Conservation (phyloP, 2,329 filamentous ascomycete genomes). For the Trichophyton benhamiae region DNA sequence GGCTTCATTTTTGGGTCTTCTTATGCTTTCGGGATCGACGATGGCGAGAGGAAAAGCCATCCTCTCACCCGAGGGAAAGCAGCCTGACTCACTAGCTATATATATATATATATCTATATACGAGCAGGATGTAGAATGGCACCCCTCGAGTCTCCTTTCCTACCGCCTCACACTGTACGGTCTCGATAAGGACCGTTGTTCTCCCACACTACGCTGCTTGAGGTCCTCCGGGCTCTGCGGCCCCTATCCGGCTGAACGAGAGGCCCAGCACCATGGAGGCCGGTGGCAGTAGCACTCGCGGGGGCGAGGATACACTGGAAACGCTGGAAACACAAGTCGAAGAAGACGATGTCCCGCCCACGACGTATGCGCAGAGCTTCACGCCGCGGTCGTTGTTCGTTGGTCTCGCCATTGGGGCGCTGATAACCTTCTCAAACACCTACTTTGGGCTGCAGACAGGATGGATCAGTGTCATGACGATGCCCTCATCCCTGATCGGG, state of each 20-base stretch:
- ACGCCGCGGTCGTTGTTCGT: slow-evolving; percentile 68
- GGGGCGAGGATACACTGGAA: neutral
- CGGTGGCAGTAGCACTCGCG: neutral
- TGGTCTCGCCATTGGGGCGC: slow-evolving; percentile 69
- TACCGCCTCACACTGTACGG: neutral
- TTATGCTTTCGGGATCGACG: neutral
- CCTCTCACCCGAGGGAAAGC: too few relatives aligned
- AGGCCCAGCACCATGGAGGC: neutral
- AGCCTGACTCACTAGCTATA: too few relatives aligned
- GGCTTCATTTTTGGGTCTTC: neutral
- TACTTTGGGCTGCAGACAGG: slow-evolving; percentile 95
- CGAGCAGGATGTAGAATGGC: neutral
- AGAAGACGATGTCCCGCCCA: neutral
- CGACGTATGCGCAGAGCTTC: slow-evolving; percentile 50
- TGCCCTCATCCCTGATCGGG: slow-evolving; percentile 87
- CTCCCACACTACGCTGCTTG: neutral
- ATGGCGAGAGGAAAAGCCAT: neutral
- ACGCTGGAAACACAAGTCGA: neutral
- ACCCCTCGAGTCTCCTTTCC: neutral
- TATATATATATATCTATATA: neutral
- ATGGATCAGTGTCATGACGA: slow-evolving; percentile 81
- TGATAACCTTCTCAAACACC: slow-evolving; percentile 95
- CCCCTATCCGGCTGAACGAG: neutral
- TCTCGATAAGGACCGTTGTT: neutral
- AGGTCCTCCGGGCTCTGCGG: neutral